phyloP scores from a whole-genome alignment of 345 rosid species.

The Passiflora organensis region DNA sequence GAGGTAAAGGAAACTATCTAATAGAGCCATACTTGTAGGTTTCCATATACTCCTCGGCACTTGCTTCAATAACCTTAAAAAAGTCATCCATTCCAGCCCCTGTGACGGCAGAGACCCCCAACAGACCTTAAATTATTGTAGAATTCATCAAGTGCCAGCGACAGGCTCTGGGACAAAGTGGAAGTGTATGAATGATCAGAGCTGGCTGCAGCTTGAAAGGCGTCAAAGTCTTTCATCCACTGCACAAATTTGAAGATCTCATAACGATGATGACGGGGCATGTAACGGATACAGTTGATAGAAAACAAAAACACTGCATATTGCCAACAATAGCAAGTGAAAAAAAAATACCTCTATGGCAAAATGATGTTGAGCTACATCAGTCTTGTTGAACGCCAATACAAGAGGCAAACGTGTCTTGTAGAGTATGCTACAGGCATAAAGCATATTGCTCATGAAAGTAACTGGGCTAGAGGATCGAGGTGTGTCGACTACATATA shows the following conservation, averaged over 20 bases:
- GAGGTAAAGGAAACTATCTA: background rate
- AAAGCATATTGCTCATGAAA: conserved; percentile 87
- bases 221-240: conserved; percentile 88
- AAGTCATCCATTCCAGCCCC: conserved; percentile 74
- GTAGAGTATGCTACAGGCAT: conserved; percentile 81
- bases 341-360: conserved; percentile 55
- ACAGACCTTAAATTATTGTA: conserved; percentile 61
- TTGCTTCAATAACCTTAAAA: conserved; percentile 64
- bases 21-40: conserved; percentile 48
- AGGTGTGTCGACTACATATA: conserved; percentile 82
- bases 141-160: conserved; percentile 61
- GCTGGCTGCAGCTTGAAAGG: conserved; percentile 59
- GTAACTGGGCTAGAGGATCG: conserved; percentile 69
- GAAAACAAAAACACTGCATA: too few relatives aligned
- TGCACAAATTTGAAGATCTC: too few relatives aligned
- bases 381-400: conserved; percentile 73
- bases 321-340: too few relatives aligned
- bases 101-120: conserved; percentile 77
- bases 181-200: conserved; percentile 58
- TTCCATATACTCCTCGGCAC: conserved; percentile 70
- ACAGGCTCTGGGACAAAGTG: conserved; percentile 64
- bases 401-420: conserved; percentile 74
- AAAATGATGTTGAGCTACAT: conserved; percentile 76
- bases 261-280: too few relatives aligned
- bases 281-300: too few relatives aligned